Evolutionary conservation across 768 basidiomycete species (phyloP).

Genomic region (Boletus pseudopeckii): DNA sequence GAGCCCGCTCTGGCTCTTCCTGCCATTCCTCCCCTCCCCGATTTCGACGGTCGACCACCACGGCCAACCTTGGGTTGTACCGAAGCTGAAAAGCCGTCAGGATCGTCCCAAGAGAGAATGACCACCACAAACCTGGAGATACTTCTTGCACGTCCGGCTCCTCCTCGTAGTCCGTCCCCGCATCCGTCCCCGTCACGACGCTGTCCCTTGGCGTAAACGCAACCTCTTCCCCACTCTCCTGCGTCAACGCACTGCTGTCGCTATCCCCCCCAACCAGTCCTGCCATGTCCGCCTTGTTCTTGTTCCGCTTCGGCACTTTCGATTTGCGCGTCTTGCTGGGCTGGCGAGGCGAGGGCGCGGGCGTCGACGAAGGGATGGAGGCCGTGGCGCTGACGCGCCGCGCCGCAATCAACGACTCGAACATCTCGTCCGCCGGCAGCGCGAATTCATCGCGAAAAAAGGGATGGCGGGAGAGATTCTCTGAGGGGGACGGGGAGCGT

Average conservation of each 20-base stretch:
- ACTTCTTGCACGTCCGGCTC: slow-evolving; percentile 62
- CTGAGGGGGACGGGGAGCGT: slow-evolving; percentile 64
- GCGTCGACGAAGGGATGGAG: slow-evolving; percentile 51
- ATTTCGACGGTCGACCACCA: slow-evolving; percentile 27
- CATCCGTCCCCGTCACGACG: slow-evolving; percentile 68
- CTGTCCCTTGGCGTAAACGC: slow-evolving; percentile 62
- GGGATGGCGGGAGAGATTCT: slow-evolving; percentile 66
- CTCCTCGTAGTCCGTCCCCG: slow-evolving; percentile 68
- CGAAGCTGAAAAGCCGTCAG: slow-evolving; percentile 18
- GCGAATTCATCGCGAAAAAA: slow-evolving; percentile 70
- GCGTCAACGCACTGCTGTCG: slow-evolving; percentile 79
- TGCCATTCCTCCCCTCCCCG: slow-evolving; percentile 21
- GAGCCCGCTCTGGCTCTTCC: slow-evolving; percentile 29
- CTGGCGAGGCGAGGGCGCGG: slow-evolving; percentile 51
- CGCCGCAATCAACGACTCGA: slow-evolving; percentile 56
- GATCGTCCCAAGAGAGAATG: not conserved
- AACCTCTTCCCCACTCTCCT: slow-evolving; percentile 76
- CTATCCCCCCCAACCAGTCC: slow-evolving; percentile 80
- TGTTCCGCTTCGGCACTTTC: slow-evolving; percentile 46
- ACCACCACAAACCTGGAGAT: slow-evolving; percentile 49
- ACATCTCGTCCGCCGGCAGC: slow-evolving; percentile 55
- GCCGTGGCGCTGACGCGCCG: slow-evolving; percentile 64
- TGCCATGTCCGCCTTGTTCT: slow-evolving; percentile 53
- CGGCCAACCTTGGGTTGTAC: slow-evolving; percentile 21
- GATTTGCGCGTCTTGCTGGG: slow-evolving; percentile 36